Evolutionary conservation across 2,329 filamentous ascomycete species (phyloP).

Genomic region (Escovopsis weberi): DNA sequence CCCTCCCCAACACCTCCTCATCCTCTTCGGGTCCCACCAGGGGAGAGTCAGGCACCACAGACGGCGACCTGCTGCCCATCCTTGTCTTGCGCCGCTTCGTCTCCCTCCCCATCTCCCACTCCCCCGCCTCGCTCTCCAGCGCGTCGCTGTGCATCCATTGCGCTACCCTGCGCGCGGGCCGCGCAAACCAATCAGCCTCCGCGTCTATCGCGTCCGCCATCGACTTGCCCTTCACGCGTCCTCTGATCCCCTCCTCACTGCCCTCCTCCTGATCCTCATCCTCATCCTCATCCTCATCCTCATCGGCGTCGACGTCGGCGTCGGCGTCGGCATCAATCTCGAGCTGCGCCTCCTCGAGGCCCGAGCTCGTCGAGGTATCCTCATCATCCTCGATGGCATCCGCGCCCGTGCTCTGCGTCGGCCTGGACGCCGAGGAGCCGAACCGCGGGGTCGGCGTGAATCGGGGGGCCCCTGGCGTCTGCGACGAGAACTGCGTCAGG

Average conservation of each 20-base stretch:
- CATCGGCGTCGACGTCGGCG: conserved; percentile 21
- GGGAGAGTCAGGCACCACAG: too few relatives aligned
- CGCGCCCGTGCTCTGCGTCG: conserved; percentile 14
- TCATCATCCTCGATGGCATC: conserved; percentile 21
- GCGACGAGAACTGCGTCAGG: conserved; percentile 17
- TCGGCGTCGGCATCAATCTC: conserved; percentile 5
- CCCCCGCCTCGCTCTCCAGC: too few relatives aligned
- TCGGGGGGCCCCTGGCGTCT: conserved; percentile 16
- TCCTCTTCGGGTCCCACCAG: neutral
- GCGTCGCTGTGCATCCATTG: too few relatives aligned
- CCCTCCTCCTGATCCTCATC: neutral
- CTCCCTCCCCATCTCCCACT: conserved; percentile 4
- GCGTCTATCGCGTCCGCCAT: too few relatives aligned
- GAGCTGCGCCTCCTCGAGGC: too few relatives aligned
- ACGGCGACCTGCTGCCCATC: too few relatives aligned
- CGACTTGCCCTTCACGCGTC: too few relatives aligned
- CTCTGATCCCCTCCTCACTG: too few relatives aligned
- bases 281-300: neutral
- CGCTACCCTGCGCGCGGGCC: neutral
- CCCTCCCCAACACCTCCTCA: conserved; percentile 7
- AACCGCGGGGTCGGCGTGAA: conserved; percentile 27
- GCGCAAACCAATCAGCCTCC: too few relatives aligned
- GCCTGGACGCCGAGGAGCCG: conserved; percentile 17
- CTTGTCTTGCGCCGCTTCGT: conserved; percentile 5
- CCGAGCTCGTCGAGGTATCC: conserved; percentile 4